These are phyloP conservation scores for Aspergillus bridgeri DNA, from an alignment of 495 filamentous ascomycete species.

Conservation along the genomic window DNA sequence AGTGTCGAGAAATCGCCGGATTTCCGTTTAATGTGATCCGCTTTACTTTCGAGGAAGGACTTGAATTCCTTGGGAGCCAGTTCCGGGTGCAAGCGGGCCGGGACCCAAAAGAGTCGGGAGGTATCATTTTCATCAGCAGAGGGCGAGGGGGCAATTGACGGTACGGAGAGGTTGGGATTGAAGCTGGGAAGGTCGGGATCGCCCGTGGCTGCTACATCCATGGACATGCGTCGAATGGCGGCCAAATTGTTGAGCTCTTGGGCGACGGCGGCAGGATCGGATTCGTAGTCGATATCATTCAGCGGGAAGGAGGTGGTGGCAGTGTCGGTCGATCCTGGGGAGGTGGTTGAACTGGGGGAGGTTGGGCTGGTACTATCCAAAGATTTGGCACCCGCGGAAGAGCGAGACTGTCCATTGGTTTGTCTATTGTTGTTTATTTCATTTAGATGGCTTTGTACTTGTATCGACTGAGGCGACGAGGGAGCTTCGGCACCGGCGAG, in stretches of 20 bases:
- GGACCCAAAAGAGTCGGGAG: slow-evolving; percentile 91
- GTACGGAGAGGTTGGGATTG: slow-evolving; percentile 56
- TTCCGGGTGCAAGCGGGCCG: slow-evolving; percentile 89
- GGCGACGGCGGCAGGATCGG: slow-evolving; percentile 84
- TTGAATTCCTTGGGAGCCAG: slow-evolving; percentile 96
- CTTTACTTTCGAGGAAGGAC: slow-evolving; percentile 88
- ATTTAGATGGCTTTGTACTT: slow-evolving; percentile 29
- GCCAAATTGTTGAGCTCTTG: slow-evolving; percentile 95
- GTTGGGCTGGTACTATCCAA: slow-evolving; percentile 47
- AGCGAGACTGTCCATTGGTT: slow-evolving; percentile 43
- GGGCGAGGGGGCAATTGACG: slow-evolving; percentile 69
- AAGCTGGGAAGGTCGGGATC: slow-evolving; percentile 94
- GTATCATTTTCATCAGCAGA: slow-evolving; percentile 79
- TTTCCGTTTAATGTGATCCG: slow-evolving; percentile 80
- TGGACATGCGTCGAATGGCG: slow-evolving; percentile 93
- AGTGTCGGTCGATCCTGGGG: slow-evolving; percentile 55
- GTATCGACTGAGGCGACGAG: slow-evolving; percentile 33
- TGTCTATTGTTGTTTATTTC: slow-evolving; percentile 21
- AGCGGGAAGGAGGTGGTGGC: slow-evolving; percentile 76
- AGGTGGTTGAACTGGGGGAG: slow-evolving; percentile 57
- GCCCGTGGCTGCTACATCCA: slow-evolving; percentile 88
- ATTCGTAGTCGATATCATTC: slow-evolving; percentile 89
- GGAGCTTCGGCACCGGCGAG: slow-evolving; percentile 46
- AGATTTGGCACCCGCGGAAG: slow-evolving; percentile 38
- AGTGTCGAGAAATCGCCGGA: slow-evolving; percentile 69